Conservation (phyloP, 2,329 filamentous ascomycete genomes). For the Myrmaecium sp. region DNA sequence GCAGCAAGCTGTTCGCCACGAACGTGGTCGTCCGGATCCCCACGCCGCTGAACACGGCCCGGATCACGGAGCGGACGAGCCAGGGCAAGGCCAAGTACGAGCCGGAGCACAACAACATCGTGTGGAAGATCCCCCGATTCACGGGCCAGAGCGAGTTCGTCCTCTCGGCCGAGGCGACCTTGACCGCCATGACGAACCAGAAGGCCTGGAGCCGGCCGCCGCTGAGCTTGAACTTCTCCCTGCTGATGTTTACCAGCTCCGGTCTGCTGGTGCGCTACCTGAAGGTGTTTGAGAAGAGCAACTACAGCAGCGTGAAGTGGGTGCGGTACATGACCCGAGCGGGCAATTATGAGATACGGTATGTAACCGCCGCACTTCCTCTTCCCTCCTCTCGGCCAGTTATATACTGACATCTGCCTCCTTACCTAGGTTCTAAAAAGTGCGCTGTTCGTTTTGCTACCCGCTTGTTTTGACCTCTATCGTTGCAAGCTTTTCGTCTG, state of each 20-base stretch:
- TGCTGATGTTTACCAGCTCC: conserved; percentile 96
- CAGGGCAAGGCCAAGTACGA: conserved; percentile 98
- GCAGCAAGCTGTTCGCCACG: conserved; percentile 87
- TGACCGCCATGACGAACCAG: conserved; percentile 96
- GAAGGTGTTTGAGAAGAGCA: conserved; percentile 98
- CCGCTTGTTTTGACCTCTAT: too few relatives aligned
- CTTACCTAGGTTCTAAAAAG: too few relatives aligned
- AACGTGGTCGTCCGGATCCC: conserved; percentile 91
- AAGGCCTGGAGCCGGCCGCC: conserved; percentile 93
- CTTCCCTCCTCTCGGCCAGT: too few relatives aligned
- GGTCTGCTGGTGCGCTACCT: conserved; percentile 84
- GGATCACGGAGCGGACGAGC: conserved; percentile 79
- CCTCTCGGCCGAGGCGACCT: conserved; percentile 75
- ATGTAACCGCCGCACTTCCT: too few relatives aligned
- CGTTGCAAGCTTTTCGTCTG: too few relatives aligned
- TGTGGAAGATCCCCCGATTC: conserved; percentile 98
- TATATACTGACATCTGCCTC: too few relatives aligned
- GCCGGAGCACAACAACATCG: conserved; percentile 91
- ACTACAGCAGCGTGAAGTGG: conserved; percentile 98
- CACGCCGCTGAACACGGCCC: conserved; percentile 89
- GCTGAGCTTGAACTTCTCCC: conserved; percentile 74
- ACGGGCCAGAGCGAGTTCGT: conserved; percentile 96
- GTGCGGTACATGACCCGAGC: conserved; percentile 97
- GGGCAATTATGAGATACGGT: conserved; percentile 94
- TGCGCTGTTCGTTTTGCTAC: too few relatives aligned